A percentile compares a stretch with the other conserved stretches of the same genome.
These are phyloP conservation scores for Nasturtium officinale DNA, from an alignment of 345 rosid genomes.

Conservation along the genomic window DNA sequence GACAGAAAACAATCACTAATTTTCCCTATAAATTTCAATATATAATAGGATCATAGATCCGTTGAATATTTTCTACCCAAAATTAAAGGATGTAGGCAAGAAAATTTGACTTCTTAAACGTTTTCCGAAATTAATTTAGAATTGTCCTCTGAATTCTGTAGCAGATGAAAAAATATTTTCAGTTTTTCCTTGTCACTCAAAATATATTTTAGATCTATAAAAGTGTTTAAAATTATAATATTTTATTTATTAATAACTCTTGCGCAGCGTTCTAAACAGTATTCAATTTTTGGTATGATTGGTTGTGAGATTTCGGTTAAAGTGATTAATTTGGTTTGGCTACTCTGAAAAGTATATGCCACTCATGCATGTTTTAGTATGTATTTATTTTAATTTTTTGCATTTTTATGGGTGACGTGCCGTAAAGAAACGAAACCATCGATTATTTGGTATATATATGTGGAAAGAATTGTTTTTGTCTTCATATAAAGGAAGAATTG, in stretches of 20 bases:
- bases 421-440: background rate
- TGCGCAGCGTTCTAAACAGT: background rate
- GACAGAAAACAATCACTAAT: background rate
- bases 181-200: background rate
- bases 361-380: background rate
- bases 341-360: background rate
- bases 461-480: background rate
- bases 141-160: background rate
- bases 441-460: background rate
- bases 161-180: background rate
- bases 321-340: background rate
- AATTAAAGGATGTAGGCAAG: background rate
- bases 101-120: background rate
- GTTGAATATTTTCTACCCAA: background rate
- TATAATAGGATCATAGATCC: background rate
- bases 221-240: background rate
- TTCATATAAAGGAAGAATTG: background rate
- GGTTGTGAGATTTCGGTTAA: background rate
- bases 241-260: too few species aligned
- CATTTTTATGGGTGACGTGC: background rate
- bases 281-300: background rate
- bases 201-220: background rate
- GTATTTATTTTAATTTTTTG: too few species aligned
- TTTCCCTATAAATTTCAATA: background rate
- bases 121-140: background rate